These are phyloP conservation scores for Penicillium sp. DNA, from an alignment of 2,329 filamentous ascomycete species.

Conservation along the genomic window DNA sequence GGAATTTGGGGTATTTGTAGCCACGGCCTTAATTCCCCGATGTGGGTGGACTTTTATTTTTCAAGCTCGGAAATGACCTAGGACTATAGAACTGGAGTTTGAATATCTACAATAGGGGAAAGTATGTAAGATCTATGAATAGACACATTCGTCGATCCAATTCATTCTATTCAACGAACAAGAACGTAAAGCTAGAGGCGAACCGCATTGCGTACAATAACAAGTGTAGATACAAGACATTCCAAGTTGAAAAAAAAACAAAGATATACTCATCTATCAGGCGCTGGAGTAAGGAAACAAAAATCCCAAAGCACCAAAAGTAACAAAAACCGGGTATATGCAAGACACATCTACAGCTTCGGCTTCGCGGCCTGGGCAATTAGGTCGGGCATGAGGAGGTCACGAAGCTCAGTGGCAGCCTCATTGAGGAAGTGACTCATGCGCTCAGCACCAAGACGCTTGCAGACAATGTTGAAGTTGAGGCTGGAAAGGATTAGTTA, in stretches of 20 bases:
- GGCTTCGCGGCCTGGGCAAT: slow-evolving; percentile 69
- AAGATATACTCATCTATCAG: slow-evolving; percentile 11
- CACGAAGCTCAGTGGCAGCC: slow-evolving; percentile 84
- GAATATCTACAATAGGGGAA: too few species aligned
- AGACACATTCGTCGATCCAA: neutral
- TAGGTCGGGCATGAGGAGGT: slow-evolving; percentile 77
- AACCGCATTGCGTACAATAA: neutral
- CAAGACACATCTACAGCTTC: slow-evolving; percentile 65
- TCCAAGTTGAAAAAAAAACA: neutral
- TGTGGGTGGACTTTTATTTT: neutral
- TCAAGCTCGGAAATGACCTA: too few species aligned
- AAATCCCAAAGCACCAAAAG: neutral
- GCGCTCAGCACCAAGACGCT: slow-evolving; percentile 81
- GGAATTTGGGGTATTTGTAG: neutral
- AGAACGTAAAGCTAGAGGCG: neutral
- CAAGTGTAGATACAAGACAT: neutral
- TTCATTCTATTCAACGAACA: neutral
- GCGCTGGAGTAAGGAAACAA: slow-evolving; percentile 5
- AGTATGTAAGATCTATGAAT: neutral
- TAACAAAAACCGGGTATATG: slow-evolving; percentile 11
- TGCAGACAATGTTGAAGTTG: slow-evolving; percentile 97
- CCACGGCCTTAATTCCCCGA: neutral
- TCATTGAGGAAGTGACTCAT: slow-evolving; percentile 98
- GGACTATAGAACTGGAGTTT: neutral
- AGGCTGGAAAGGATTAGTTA: slow-evolving; percentile 56